A percentile compares a stretch with the other conserved stretches of the same genome.
phyloP scores from a whole-genome alignment of 2,329 filamentous ascomycete species.

The Colletotrichum tamarilloi region DNA sequence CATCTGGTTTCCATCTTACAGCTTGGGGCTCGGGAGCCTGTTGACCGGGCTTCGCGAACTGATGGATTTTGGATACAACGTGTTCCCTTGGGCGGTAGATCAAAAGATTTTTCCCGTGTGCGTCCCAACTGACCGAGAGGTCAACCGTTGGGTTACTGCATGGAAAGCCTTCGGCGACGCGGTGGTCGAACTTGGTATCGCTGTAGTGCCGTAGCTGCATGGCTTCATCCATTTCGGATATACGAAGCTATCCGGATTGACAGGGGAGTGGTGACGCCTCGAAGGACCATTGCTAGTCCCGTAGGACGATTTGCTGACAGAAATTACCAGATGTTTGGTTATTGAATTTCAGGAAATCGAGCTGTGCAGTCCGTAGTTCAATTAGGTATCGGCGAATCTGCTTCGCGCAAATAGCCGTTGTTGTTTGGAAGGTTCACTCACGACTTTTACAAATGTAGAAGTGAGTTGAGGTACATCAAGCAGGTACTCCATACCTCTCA shows the following conservation, averaged over 20 bases:
- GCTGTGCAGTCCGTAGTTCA: not conserved
- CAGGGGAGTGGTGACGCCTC: not conserved
- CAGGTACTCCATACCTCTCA: not conserved
- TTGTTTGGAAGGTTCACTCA: conserved; percentile 12
- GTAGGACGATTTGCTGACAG: not conserved
- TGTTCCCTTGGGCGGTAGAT: conserved; percentile 86
- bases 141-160: conserved; percentile 88
- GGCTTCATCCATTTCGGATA: conserved; percentile 39
- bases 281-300: conserved; percentile 20
- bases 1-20: conserved; percentile 75
- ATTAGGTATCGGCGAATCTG: not conserved
- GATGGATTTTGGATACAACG: conserved; percentile 63
- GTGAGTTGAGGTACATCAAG: not conserved
- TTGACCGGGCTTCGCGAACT: conserved; percentile 52
- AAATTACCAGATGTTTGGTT: not conserved
- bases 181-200: conserved; percentile 67
- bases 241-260: conserved; percentile 29
- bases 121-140: conserved; percentile 77
- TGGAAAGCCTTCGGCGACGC: conserved; percentile 68
- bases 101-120: conserved; percentile 74
- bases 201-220: conserved; percentile 60
- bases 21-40: conserved; percentile 56
- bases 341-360: not conserved
- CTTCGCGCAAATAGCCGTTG: not conserved
- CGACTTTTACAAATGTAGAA: not conserved